Percentiles rank a stretch among this genome's conserved stretches.
Evolutionary conservation across 2,329 filamentous ascomycete genomes (phyloP).

Genomic region (Trichoderma koningiopsis): DNA sequence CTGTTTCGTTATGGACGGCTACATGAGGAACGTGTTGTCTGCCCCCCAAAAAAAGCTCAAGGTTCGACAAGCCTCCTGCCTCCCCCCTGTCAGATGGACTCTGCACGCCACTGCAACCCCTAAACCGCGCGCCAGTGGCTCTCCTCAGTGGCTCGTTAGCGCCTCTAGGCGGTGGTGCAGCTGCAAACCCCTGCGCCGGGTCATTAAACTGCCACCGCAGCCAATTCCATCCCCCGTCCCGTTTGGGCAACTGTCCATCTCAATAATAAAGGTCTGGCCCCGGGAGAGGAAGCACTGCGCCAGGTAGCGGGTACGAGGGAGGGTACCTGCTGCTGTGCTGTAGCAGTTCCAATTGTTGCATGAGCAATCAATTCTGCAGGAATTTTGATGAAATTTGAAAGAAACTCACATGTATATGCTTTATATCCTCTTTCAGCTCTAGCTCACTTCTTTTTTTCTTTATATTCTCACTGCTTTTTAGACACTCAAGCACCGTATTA

Average conservation of each 20-base stretch:
- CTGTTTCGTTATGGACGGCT: slow-evolving; percentile 19
- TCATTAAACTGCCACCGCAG: slow-evolving; percentile 42
- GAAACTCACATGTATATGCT: too few relatives aligned
- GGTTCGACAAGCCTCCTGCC: slow-evolving; percentile 4
- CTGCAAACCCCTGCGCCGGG: slow-evolving; percentile 26
- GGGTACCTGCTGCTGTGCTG: neutral
- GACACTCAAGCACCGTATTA: too few relatives aligned
- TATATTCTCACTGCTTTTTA: too few relatives aligned
- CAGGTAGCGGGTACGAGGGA: neutral
- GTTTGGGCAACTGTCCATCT: slow-evolving; percentile 36
- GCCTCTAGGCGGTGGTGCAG: neutral
- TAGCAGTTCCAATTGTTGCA: neutral
- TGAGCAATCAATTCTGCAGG: neutral
- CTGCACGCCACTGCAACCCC: slow-evolving; percentile 22
- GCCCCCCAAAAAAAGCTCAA: neutral
- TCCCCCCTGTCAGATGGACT: neutral
- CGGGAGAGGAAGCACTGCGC: neutral
- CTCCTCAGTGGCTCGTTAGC: neutral
- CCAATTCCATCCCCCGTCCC: slow-evolving; percentile 39
- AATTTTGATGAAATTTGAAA: too few relatives aligned
- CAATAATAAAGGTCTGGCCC: slow-evolving; percentile 14
- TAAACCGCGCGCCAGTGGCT: slow-evolving; percentile 23
- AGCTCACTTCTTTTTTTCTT: too few relatives aligned
- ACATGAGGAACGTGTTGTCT: neutral
- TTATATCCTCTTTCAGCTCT: too few relatives aligned